Evolutionary conservation across 805 yeast genomes (phyloP).

Genomic region (Pichia sporocuriosa): DNA sequence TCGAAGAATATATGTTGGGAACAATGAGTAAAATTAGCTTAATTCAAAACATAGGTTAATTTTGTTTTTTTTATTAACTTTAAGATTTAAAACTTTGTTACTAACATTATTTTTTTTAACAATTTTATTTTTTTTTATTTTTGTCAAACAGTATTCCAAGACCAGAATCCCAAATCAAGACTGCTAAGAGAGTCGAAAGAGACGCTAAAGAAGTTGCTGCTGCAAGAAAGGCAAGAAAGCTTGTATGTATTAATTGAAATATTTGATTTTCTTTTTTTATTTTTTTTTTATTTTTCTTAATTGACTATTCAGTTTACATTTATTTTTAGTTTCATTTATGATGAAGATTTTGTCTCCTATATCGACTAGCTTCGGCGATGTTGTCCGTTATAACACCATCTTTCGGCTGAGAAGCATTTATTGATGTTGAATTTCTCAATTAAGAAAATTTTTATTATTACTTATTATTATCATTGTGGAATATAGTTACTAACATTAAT

Average conservation of each 20-base stretch:
- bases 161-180: slow-evolving; percentile 86
- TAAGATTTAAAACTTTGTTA: background rate
- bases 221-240: slow-evolving; percentile 69
- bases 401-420: slow-evolving; percentile 45
- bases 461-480: too few species aligned
- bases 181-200: slow-evolving; percentile 73
- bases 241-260: slow-evolving; percentile 52
- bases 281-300: background rate
- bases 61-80: too few species aligned
- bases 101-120: slow-evolving; percentile 14
- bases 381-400: slow-evolving; percentile 71
- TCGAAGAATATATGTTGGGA: slow-evolving; percentile 20
- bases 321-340: slow-evolving; percentile 20
- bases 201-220: slow-evolving; percentile 72
- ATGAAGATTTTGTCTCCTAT: slow-evolving; percentile 41
- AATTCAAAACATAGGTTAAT: too few species aligned
- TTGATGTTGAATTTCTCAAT: background rate
- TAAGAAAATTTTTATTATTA: background rate
- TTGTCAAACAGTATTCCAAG: slow-evolving; percentile 35
- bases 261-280: background rate
- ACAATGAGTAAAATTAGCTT: slow-evolving; percentile 11
- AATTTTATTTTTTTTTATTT: slow-evolving; percentile 4
- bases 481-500: slow-evolving; percentile 19
- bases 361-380: slow-evolving; percentile 69
- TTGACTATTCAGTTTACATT: slow-evolving; percentile 1